Evolutionary conservation across 2,329 filamentous ascomycete species (phyloP).

Genomic region (Fusarium torulosum): DNA sequence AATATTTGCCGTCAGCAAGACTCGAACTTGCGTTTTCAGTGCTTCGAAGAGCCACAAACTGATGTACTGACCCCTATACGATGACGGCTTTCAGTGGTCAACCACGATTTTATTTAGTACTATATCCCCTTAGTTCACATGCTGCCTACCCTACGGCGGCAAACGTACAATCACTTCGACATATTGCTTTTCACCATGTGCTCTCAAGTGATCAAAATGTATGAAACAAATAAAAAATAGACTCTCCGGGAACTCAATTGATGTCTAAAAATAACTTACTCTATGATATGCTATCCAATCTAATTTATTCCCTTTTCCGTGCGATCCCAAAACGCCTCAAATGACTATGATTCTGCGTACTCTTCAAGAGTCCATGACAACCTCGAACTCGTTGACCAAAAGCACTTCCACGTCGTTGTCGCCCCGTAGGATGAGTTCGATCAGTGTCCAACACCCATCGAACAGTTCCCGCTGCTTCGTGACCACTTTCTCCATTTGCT

Average conservation of each 20-base stretch:
- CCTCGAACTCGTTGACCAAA: not conserved
- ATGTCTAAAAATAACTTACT: not conserved
- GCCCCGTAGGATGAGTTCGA: constrained; percentile 9
- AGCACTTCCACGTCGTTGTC: not conserved
- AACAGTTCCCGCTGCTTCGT: constrained; percentile 19
- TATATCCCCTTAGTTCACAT: rapidly evolving
- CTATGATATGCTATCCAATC: no score
- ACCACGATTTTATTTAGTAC: rapidly evolving
- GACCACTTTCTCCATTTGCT: not conserved
- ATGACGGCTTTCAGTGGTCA: constrained; percentile 37
- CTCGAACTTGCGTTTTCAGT: constrained; percentile 46
- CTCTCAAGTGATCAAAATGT: not conserved
- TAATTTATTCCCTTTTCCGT: no score
- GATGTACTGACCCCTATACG: constrained; percentile 47
- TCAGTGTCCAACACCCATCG: constrained; percentile 5
- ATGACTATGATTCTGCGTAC: no score
- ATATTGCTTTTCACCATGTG: not conserved
- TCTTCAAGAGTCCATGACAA: not conserved
- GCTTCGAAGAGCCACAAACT: constrained; percentile 40
- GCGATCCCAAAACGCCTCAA: no score
- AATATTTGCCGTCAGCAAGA: constrained; percentile 38
- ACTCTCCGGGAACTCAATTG: not conserved
- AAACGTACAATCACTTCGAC: no score
- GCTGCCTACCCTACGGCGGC: not conserved
- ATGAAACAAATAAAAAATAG: not conserved